Evolutionary conservation across 345 rosid species (phyloP), one percentile per base, ranked within the genome.

Genomic region (Syzygium aqueum): DNA sequence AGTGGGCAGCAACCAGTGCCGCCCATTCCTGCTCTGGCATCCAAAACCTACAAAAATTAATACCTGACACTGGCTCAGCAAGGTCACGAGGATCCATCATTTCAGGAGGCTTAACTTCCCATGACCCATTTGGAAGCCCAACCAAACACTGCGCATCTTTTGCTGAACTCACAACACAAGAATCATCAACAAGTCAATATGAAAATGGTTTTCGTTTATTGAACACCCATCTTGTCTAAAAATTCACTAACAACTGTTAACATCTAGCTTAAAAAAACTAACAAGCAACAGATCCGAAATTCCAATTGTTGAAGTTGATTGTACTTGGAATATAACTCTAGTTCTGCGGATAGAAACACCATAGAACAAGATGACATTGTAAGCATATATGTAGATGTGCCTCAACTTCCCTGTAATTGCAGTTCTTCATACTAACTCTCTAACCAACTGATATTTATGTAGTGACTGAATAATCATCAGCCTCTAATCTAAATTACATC

Each of bases 321-420:
- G 23, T 33, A 17, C 21, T 56, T 67, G 80, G 80, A 33, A 67
- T 17, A 67, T 19, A 33, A 25, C 80, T 67, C 8, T 67, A 17
- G 23, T 67, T 33, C 80, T 17, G 8, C 1, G 11, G 46, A 67
- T 5, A 67, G 80, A 67, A 56, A 33, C 25, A 33, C 3, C 25
- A 33, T 4, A 67, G 80, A 33, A 33, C 25, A 0, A 9, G 7
- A 9, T 0, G 13, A 4, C 46, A 17, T 67, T 17, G 78, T 0
- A 67, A 37, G 78, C 7, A 16, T 17, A 33, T 28, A 30, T 33
- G 78, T 22, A 33, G 46, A 67, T 8, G 37, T 8, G 17, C 46
- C 78, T 67, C 25, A 0, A 67, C 11, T 33, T 33, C 15, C 80
- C 46, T 17, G 80, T 33, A 37, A 67, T 67, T 67, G 6, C 80